A percentile compares a stretch with the other conserved stretches of the same genome.
Conservation (phyloP, 2,329 filamentous ascomycete genomes). For the Colletotrichum sp. region DNA sequence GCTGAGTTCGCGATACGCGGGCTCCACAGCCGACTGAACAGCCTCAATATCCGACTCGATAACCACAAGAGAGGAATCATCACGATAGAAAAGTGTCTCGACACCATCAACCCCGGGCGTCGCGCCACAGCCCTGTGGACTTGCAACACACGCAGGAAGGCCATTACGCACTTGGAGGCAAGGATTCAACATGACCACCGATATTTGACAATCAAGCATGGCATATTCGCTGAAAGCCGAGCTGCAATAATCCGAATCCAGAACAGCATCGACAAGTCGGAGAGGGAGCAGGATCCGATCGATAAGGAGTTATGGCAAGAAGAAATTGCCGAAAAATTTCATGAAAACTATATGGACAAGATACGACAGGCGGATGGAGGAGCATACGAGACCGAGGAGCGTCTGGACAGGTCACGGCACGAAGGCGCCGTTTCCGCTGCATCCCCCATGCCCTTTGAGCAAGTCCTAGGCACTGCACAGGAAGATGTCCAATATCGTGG, state of each 20-base stretch:
- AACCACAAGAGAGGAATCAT: background rate
- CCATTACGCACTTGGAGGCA: background rate
- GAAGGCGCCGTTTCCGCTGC: background rate
- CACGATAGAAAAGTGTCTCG: background rate
- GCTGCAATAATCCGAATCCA: background rate
- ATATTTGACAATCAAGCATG: background rate
- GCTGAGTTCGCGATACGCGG: background rate
- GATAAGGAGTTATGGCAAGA: background rate
- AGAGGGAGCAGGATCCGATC: background rate
- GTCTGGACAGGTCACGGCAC: background rate
- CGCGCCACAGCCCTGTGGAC: background rate
- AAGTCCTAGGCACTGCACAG: background rate
- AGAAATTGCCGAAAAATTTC: background rate
- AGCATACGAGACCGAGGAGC: background rate
- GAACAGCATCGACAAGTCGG: background rate
- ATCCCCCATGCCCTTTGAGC: background rate
- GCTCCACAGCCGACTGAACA: background rate
- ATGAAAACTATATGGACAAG: background rate
- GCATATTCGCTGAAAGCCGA: background rate
- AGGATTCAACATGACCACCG: background rate
- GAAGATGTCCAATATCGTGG: background rate
- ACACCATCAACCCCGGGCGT: background rate
- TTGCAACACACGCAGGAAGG: background rate
- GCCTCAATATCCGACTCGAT: background rate
- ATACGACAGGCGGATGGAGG: background rate